Evolutionary conservation across 2,329 filamentous ascomycete genomes (phyloP), one percentile per base, ranked within the genome.

Genomic region (Fusarium sp.): DNA sequence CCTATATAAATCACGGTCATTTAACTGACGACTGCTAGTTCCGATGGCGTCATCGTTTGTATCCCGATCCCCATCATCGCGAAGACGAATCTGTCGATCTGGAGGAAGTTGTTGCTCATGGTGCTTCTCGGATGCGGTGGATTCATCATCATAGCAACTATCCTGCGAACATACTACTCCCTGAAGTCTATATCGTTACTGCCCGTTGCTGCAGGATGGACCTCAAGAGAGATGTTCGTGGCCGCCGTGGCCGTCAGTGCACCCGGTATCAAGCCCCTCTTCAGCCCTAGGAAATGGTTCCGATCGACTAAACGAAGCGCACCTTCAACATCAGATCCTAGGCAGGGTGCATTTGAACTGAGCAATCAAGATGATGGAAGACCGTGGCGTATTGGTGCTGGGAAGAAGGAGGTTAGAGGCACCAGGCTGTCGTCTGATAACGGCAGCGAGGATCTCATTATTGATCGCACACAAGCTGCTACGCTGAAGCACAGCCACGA

Each of bases 221-320:
- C 52, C 28, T 44, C 40, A 1, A 30, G 52, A 8, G 52, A 56
- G 16, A 44, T 30, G 2, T 46, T 56, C 4, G 52, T 56, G 15
- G 43, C 46, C 7, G 31, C 55, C 8, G 34, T 58, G 23, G 34
- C 43, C n/a, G 55, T 58, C 55, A 50, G 43, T 23, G 47, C 47
- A 34, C 55, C 55, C 3, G 55, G 43, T 27, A 51, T 58, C 23
- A 58, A 51, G n/a, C 55, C 55, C 5, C 13, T 58, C 7, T 58
- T 58, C 7, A 58, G 55, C 7, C 55, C 43, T n/a, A 50, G 41
- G 6, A 18, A 27, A 6, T 58, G 54, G 54, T 57, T 57, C 41
- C 54, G 41, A 15, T 12, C 41, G 41, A 8, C 28, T 30, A 8
- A 41, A 48, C 6, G 37, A 43, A 23, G 23, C 23, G 23, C 23